These are phyloP conservation scores for Truncatella angustata DNA, from an alignment of 2,329 filamentous ascomycete species.

Conservation along the genomic window DNA sequence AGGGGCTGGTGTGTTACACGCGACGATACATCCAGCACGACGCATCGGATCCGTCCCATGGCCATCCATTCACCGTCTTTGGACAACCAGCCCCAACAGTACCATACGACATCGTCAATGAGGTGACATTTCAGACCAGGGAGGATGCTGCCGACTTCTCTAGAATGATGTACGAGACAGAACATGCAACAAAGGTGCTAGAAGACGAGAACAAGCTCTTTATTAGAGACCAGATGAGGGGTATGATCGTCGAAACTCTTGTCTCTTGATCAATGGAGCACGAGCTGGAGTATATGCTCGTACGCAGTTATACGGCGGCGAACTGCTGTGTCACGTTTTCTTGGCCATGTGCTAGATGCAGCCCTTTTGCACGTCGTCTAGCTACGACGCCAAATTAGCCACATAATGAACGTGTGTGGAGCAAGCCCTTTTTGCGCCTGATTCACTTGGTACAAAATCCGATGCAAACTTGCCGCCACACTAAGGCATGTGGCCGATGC, in stretches of 20 bases:
- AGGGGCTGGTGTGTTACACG: constrained; percentile 2
- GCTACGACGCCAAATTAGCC: too few relatives aligned
- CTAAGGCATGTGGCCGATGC: too few relatives aligned
- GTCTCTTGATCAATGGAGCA: too few relatives aligned
- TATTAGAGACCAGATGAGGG: not conserved
- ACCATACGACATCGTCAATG: constrained; percentile 10
- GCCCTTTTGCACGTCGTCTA: too few relatives aligned
- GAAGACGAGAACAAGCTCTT: constrained; percentile 5
- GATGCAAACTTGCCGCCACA: too few relatives aligned
- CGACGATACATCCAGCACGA: constrained; percentile 10
- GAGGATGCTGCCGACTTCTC: constrained; percentile 4
- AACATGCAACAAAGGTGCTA: not conserved
- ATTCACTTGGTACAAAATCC: too few relatives aligned
- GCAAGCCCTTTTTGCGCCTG: too few relatives aligned
- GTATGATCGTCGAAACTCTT: constrained; percentile 8
- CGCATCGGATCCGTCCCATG: constrained; percentile 5
- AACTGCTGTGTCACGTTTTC: too few relatives aligned
- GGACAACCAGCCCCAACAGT: constrained; percentile 2
- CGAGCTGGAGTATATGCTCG: too few relatives aligned
- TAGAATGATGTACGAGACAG: constrained; percentile 4
- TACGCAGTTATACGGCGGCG: too few relatives aligned
- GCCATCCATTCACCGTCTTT: constrained; percentile 8
- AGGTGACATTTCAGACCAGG: constrained; percentile 7
- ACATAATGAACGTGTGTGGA: too few relatives aligned
- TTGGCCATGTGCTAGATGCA: too few relatives aligned